Evolutionary conservation across 306 rosid species (phyloP).

Genomic region (Fragaria ananassa): DNA sequence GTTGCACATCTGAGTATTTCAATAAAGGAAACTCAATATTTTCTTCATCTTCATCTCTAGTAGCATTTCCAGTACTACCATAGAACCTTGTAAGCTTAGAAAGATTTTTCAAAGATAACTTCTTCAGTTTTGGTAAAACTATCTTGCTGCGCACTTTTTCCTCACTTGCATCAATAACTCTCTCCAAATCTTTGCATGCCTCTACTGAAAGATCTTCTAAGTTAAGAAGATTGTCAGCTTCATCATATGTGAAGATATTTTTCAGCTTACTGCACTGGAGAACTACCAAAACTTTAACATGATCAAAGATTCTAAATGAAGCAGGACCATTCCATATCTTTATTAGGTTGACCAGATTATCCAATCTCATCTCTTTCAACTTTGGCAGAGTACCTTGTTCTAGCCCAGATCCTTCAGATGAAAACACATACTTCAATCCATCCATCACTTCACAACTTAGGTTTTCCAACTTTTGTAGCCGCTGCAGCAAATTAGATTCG

Average conservation of each 20-base stretch:
- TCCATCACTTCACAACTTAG: too few species aligned
- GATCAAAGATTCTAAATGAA: background rate
- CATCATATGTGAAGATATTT: background rate
- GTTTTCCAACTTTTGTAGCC: too few species aligned
- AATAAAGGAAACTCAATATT: background rate
- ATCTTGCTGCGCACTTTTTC: background rate
- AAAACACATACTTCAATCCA: too few species aligned
- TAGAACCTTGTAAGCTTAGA: background rate
- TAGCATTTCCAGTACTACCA: background rate
- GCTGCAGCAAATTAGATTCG: too few species aligned
- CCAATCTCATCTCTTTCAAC: background rate
- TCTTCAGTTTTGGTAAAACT: background rate
- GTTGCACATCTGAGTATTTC: background rate
- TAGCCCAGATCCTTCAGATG: too few species aligned
- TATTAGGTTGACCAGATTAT: background rate
- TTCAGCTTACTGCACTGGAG: background rate
- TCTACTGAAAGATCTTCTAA: background rate
- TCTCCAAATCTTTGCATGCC: background rate
- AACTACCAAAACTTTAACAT: background rate
- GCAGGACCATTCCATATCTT: background rate
- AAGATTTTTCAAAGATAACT: background rate
- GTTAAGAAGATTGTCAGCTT: too few species aligned
- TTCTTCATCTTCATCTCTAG: background rate
- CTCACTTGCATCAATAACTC: background rate
- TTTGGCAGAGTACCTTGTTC: background rate